Percentiles rank a stretch among this genome's conserved stretches.
Evolutionary conservation across 2,329 filamentous ascomycete species (phyloP).

Genomic region (Alternaria gansuensis): DNA sequence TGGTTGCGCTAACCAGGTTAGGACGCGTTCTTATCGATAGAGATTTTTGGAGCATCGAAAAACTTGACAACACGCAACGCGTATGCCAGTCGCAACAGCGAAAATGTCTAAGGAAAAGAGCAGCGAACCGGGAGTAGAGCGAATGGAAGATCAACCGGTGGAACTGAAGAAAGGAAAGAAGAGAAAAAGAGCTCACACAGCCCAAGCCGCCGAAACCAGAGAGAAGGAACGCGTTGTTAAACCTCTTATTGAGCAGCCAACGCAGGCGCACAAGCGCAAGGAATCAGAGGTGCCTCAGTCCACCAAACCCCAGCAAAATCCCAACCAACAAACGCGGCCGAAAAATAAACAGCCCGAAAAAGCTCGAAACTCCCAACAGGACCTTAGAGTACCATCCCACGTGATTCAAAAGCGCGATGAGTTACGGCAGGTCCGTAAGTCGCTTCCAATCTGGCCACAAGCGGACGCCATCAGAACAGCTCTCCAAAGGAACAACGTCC

Average conservation of each 20-base stretch:
- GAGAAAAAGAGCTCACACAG: conserved; percentile 40
- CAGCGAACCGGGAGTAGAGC: neutral
- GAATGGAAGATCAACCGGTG: neutral
- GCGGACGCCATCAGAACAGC: conserved; percentile 72
- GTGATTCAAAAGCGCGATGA: conserved; percentile 57
- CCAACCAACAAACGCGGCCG: conserved; percentile 7
- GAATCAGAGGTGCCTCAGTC: conserved; percentile 9
- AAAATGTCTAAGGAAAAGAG: conserved; percentile 32
- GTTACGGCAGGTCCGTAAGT: conserved; percentile 65
- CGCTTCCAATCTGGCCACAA: conserved; percentile 82
- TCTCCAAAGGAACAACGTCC: conserved; percentile 72
- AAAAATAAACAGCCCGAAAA: conserved; percentile 12
- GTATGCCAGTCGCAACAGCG: conserved; percentile 9
- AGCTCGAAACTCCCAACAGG: conserved; percentile 10
- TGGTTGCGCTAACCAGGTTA: conserved; percentile 3
- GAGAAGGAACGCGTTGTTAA: neutral
- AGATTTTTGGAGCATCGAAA: conserved; percentile 22
- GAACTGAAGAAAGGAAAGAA: conserved; percentile 43
- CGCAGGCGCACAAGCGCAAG: conserved; percentile 8
- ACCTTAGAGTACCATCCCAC: conserved; percentile 33
- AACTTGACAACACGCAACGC: conserved; percentile 23
- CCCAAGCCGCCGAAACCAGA: neutral
- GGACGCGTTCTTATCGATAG: conserved; percentile 40
- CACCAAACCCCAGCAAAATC: conserved; percentile 5
- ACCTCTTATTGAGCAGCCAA: neutral